Conservation (phyloP, 371 early-diverging fungal genomes). For the Mucor circinelloides region DNA sequence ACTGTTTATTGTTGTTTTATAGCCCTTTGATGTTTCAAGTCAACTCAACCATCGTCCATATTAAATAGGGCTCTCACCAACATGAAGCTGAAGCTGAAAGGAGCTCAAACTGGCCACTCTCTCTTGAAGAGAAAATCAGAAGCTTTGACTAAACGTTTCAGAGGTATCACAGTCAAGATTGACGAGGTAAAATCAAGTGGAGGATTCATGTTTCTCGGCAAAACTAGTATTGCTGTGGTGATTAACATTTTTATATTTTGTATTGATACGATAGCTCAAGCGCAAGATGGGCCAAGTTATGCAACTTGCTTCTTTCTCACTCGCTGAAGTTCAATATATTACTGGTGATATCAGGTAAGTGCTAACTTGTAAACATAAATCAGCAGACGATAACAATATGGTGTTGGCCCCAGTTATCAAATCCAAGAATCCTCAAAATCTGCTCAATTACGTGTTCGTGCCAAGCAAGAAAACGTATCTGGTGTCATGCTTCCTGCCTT, state of each 20-base stretch:
- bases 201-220: background rate
- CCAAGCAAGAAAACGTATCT: slow-evolving; percentile 96
- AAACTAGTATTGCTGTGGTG: background rate
- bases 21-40: background rate
- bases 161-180: slow-evolving; percentile 94
- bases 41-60: background rate
- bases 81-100: slow-evolving; percentile 96
- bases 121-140: slow-evolving; percentile 98
- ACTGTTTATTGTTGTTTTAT: slow-evolving; percentile 4
- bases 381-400: background rate
- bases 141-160: slow-evolving; percentile 95
- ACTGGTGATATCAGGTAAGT: slow-evolving; percentile 93
- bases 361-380: background rate
- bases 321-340: slow-evolving; percentile 97
- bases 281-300: slow-evolving; percentile 92
- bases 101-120: slow-evolving; percentile 98
- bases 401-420: slow-evolving; percentile 70
- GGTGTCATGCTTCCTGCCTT: slow-evolving; percentile 96
- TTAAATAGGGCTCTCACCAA: slow-evolving; percentile 82
- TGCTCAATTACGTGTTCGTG: slow-evolving; percentile 89
- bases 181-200: slow-evolving; percentile 67
- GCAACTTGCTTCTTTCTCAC: slow-evolving; percentile 97
- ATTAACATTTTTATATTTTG: background rate
- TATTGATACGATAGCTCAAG: slow-evolving; percentile 21
- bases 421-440: slow-evolving; percentile 91